Evolutionary conservation across 179 eudicot species (phyloP).

Genomic region (Patellifolia procumbens): DNA sequence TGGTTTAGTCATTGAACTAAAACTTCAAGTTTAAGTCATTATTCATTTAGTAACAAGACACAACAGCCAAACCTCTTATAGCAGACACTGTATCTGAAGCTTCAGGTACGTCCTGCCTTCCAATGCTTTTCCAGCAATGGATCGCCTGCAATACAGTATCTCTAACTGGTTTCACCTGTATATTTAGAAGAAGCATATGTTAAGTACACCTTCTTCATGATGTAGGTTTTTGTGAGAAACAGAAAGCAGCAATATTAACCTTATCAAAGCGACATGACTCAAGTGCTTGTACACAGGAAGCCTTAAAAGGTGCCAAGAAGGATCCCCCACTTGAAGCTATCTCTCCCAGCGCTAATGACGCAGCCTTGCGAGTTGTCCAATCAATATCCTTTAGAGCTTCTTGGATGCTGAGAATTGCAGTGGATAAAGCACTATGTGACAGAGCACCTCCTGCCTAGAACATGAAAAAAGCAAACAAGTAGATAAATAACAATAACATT

Average conservation of each 20-base stretch:
- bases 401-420: slow-evolving; percentile 75
- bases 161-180: slow-evolving; percentile 92
- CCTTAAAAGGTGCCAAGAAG: slow-evolving; percentile 53
- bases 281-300: slow-evolving; percentile 67
- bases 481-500: neutral
- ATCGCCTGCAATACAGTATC: slow-evolving; percentile 75
- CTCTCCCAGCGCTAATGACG: slow-evolving; percentile 61
- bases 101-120: slow-evolving; percentile 54
- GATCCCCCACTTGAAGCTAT: slow-evolving; percentile 72
- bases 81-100: slow-evolving; percentile 65
- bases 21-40: neutral
- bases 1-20: neutral
- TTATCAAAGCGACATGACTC: slow-evolving; percentile 94
- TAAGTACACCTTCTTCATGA: neutral
- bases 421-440: slow-evolving; percentile 53
- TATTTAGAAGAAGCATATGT: slow-evolving; percentile 14
- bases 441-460: slow-evolving; percentile 87
- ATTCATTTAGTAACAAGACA: neutral
- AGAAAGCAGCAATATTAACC: slow-evolving; percentile 42
- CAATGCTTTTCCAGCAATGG: slow-evolving; percentile 70
- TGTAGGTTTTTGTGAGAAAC: neutral
- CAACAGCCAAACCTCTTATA: slow-evolving; percentile 45
- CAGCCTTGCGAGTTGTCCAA: slow-evolving; percentile 90
- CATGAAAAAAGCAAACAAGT: slow-evolving; percentile 18
- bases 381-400: slow-evolving; percentile 74